Base-by-base conservation (phyloP, 2,329 filamentous ascomycete species). In the Sodiomyces alkalinus region DNA sequence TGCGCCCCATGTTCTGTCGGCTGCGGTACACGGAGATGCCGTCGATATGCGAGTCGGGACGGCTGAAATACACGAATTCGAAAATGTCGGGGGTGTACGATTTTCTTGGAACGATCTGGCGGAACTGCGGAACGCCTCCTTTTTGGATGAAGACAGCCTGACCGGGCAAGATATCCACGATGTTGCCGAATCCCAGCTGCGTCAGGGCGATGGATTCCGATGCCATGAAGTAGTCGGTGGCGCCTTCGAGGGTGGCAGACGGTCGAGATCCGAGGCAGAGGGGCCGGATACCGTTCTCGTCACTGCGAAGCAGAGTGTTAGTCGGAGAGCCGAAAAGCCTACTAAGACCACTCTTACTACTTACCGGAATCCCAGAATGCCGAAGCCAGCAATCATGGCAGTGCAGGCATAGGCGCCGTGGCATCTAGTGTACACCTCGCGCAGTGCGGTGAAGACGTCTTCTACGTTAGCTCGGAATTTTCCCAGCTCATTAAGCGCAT, bases 91-190 rank as follows among this genome's bases (percentile, higher is more conserved):
- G 83, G 2, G 79, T 74, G 47, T 92, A 92, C 10, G 65, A 62
- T 41, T 68, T 64, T 39, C 66, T 64, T 33, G 67, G 55, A 20
- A 74, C 69, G 10, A 93, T 73, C 51, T 92, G 82, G 36, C 64
- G 62, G 59, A 86, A 87, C 27, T 75, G 64, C 2, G 81, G 81
- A 29, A 62, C 59, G 28, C 69, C 64, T 22, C 80, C 81, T 55
- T 92, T 92, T 44, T 78, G 62, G 37, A 90, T 75, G 45, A 92
- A 83, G 37, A 92, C 81, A 3, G 82, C 83, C 54, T 92, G 70
- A 13, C 86, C 85, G 0, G 85, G 83, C 29, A 76, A 55, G 38
- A 93, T 80, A 44, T 93, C 80, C 22, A 65, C 54, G 41, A 92
- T 76, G 44, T 83, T 63, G 19, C 53, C 61, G 56, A 90, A 92